Conservation (phyloP, 805 yeast species). For the Candida insectalens region DNA sequence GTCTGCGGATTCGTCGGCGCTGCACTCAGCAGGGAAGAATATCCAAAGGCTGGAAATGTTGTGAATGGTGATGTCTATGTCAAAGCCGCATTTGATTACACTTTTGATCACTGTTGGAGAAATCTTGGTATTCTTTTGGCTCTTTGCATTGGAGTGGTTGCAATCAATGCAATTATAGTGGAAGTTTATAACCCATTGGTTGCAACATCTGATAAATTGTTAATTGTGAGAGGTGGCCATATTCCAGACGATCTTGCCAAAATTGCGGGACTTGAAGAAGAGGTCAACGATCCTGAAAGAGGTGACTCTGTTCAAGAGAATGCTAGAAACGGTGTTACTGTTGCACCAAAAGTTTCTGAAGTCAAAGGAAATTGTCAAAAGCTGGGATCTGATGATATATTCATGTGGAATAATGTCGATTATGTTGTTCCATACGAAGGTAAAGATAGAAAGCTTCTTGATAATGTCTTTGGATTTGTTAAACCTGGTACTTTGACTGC, state of each 20-base stretch:
- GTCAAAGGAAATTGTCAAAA: too few relatives aligned
- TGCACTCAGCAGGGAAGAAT: constrained; percentile 12
- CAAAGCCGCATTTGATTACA: constrained; percentile 36
- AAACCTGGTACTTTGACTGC: constrained; percentile 51
- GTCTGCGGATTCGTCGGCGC: constrained; percentile 50
- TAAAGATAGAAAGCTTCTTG: constrained; percentile 29
- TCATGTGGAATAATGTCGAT: constrained; percentile 54
- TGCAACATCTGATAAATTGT: constrained; percentile 25
- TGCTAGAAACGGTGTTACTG: too few relatives aligned
- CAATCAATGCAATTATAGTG: constrained; percentile 19
- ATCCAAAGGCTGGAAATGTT: constrained; percentile 16
- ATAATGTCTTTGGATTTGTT: constrained; percentile 34
- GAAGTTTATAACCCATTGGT: constrained; percentile 23
- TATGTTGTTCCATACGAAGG: constrained; percentile 45
- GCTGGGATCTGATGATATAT: constrained; percentile 35
- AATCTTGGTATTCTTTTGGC: constrained; percentile 50
- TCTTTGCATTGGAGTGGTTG: constrained; percentile 30
- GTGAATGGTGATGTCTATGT: constrained; percentile 48
- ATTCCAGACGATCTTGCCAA: constrained; percentile 3
- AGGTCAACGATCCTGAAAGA: background rate
- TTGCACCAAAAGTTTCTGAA: too few relatives aligned
- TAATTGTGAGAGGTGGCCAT: constrained; percentile 18
- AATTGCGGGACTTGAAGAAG: background rate
- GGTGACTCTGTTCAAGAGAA: too few relatives aligned
- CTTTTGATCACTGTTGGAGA: constrained; percentile 64